Evolutionary conservation across 352 stramenopile genomes (phyloP), one percentile per base, ranked within the genome.

Genomic region (Globisporangium barbulae): DNA sequence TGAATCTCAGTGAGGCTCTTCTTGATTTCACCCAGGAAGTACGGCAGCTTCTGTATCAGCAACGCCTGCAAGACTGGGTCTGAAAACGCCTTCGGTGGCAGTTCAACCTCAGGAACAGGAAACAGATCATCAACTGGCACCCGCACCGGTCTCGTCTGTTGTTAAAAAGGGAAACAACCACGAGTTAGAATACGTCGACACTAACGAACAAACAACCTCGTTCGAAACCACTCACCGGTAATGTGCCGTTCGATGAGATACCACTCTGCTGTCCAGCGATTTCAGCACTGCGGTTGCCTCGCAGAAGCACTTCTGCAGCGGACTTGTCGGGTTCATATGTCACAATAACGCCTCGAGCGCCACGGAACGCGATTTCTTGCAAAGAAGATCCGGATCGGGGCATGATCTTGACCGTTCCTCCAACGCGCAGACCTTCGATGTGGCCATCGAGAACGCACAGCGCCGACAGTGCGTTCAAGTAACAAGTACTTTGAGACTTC

Each of bases 51-150:
- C 50, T 85, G 61, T 33, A 91, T 75, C 37, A 96, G 75, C 33
- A 96, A 64, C 3, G 70, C 72, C 63, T 83, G 71, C 55, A 96
- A 53, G 5, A 96, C 78, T 0, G 81, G 62, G 31, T 88, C 75
- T 12, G 85, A 91, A 63, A 96, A 92, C 1, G 77, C 79, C 13
- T 74, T 81, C 5, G 76, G 74, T 31, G 85, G 71, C 25, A 92
- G 66, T 42, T 94, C 85, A 50, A 96, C 75, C 30, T 94, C 88
- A 30, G 88, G 82, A 2, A 93, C 74, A 28, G 79, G 75, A 33
- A 90, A 75, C 33, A 96, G 71, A 64, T 96, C 88, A 53, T 96
- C 85, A 25, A 94, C 83, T 28, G 88, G 79, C 25, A 96, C 81
- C 28, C 88, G 85, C 69, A 96, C 76, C 19, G 88, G 85, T 47